Evolutionary conservation across 805 yeast species (phyloP), one percentile per base, ranked within the genome.

Genomic region (Candida pseudoglaebosa): DNA sequence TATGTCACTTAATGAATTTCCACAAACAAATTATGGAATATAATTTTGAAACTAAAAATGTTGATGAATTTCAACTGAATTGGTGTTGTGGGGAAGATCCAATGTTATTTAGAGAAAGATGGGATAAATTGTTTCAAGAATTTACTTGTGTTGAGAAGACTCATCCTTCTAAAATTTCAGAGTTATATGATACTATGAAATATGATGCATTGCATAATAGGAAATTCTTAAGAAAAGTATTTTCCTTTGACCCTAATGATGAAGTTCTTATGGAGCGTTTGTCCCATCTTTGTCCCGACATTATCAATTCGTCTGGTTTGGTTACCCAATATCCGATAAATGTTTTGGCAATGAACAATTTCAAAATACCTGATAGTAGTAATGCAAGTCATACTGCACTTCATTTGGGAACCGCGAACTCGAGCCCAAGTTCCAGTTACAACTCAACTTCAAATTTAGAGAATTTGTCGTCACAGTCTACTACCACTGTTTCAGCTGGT

Each of bases 1-100:
- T 93, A 19, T 95, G 93, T 30, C 96, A 89, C 53, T 71, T 93
- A 53, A 91, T 93, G 98, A 88, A 82, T 59, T 89, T 84, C 62
- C 97, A 93, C 58, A 80, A 80, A 28, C 76, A 73, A 49, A 78
- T 93, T 37, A 80, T 93, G 95, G 82, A 80, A 39, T 76, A 82
- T 61, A 90, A 90, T 55, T 88, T 82, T 52, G 73, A 70, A 29
- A 68, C 78, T 36, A 77, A 78, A 44, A 80, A 87, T 50, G 85
- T 84, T 15, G 67, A 73, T 21, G 60, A 63, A 3, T 78, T 89
- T 65, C 96, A 88, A 59, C 61, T 73, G 9, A 71, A 78, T 37
- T 93, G 99, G 99, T 93, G 99, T 56, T 90, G 98, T 62, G 90
- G 89, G 15, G 99, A 93, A 59, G 97, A 93, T 57, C 89, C 99